Evolutionary conservation across 495 filamentous ascomycete species (phyloP).

Genomic region (Baudoinia panamericana): DNA sequence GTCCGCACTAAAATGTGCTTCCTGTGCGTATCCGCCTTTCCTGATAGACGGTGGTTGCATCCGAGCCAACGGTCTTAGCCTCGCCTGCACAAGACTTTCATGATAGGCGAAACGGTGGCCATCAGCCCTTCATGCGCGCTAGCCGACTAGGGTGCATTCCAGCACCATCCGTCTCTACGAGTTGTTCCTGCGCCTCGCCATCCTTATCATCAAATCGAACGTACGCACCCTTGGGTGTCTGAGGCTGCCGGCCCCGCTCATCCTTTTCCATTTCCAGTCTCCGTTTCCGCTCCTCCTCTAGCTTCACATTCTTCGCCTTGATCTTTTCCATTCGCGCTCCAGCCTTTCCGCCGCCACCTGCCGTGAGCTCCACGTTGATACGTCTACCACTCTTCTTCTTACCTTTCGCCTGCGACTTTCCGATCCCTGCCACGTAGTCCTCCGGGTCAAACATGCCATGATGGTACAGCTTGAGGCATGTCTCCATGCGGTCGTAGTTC

Average conservation of each 20-base stretch:
- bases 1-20: too few species aligned
- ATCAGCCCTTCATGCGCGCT: conserved; percentile 18
- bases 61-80: too few species aligned
- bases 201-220: background rate
- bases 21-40: too few species aligned
- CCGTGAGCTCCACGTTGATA: conserved; percentile 83
- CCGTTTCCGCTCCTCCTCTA: conserved; percentile 35
- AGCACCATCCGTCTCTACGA: background rate
- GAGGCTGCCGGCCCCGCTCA: conserved; percentile 11
- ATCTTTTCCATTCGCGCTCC: conserved; percentile 60
- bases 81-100: too few species aligned
- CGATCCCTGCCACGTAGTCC: conserved; percentile 2
- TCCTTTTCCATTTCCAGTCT: conserved; percentile 21
- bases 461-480: conserved; percentile 77
- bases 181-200: background rate
- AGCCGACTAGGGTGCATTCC: conserved; percentile 29
- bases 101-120: too few species aligned
- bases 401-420: background rate
- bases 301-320: conserved; percentile 70
- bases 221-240: background rate
- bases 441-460: conserved; percentile 58
- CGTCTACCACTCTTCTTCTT: conserved; percentile 32
- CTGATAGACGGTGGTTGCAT: too few species aligned
- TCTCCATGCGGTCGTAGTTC: conserved; percentile 82
- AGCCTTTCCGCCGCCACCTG: conserved; percentile 68